Percentiles rank a stretch among this genome's conserved stretches.
These are phyloP conservation scores for Tetrahymena thermophila DNA, from an alignment of 73 alveolate genomes.

Conservation along the genomic window DNA sequence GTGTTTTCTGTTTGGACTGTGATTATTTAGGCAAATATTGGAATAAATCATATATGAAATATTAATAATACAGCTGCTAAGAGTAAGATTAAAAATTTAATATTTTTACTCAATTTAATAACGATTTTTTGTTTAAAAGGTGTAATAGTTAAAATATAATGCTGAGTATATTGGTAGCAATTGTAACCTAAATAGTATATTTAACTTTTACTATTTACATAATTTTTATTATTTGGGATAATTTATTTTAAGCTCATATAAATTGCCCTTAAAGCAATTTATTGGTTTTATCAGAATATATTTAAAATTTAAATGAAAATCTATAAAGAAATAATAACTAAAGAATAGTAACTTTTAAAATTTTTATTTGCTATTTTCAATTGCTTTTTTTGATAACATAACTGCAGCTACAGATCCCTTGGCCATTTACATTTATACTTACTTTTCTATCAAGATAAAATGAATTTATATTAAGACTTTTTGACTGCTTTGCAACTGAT, in stretches of 20 bases:
- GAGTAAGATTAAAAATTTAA: background rate
- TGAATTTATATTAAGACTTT: background rate
- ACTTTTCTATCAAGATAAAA: background rate
- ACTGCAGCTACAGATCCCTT: background rate
- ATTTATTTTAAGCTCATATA: background rate
- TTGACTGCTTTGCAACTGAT: background rate
- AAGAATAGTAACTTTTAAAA: background rate
- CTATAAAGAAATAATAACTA: no score
- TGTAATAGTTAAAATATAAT: background rate
- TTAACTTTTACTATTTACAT: no score
- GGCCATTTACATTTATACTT: background rate
- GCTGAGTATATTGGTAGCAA: background rate
- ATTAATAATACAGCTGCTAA: background rate
- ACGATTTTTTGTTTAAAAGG: background rate
- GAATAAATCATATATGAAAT: background rate
- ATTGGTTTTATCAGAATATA: background rate
- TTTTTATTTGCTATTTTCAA: no score
- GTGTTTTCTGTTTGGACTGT: background rate
- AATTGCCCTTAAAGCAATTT: background rate
- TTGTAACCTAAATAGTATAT: background rate
- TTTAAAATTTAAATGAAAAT: no score
- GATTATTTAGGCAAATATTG: background rate
- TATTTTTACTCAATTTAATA: no score
- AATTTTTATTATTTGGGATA: background rate
- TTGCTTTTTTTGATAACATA: background rate